phyloP scores from a whole-genome alignment of 495 filamentous ascomycete species.

The Parachaetomium inaequale region DNA sequence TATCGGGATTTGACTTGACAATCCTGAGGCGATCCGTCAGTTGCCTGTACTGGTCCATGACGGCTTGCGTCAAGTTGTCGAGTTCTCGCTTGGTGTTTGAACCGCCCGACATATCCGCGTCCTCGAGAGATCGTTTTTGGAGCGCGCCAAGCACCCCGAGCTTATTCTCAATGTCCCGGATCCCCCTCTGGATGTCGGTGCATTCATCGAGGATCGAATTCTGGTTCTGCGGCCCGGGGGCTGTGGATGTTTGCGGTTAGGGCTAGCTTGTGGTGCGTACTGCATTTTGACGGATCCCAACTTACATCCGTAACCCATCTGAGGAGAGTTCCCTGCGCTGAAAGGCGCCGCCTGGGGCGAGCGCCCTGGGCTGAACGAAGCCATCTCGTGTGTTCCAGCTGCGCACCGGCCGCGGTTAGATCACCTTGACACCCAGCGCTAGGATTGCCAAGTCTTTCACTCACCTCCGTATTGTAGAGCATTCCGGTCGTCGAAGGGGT shows the following conservation, averaged over 20 bases:
- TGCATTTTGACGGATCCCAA: constrained; percentile 32
- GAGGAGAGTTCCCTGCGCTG: no score
- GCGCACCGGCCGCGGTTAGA: constrained; percentile 6
- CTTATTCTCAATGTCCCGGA: constrained; percentile 67
- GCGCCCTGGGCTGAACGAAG: constrained; percentile 37
- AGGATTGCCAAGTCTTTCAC: constrained; percentile 25
- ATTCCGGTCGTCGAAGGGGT: constrained; percentile 29
- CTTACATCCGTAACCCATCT: constrained; percentile 39
- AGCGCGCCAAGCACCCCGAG: constrained; percentile 56
- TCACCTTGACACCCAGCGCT: background rate
- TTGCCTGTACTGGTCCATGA: constrained; percentile 73
- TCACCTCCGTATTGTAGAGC: constrained; percentile 45
- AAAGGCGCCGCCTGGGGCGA: constrained; percentile 13
- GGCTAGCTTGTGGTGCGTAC: background rate
- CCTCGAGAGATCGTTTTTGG: constrained; percentile 57
- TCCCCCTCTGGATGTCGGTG: constrained; percentile 67
- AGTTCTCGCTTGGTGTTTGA: constrained; percentile 55
- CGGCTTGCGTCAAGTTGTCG: constrained; percentile 59
- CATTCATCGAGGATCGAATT: constrained; percentile 81
- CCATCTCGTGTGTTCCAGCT: constrained; percentile 61
- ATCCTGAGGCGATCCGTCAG: constrained; percentile 70
- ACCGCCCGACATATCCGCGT: constrained; percentile 52
- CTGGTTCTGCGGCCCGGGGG: constrained; percentile 42
- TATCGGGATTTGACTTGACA: constrained; percentile 75
- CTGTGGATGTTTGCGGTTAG: background rate